Conservation (phyloP, 2,329 filamentous ascomycete species). For the Nothopassalora personata region DNA sequence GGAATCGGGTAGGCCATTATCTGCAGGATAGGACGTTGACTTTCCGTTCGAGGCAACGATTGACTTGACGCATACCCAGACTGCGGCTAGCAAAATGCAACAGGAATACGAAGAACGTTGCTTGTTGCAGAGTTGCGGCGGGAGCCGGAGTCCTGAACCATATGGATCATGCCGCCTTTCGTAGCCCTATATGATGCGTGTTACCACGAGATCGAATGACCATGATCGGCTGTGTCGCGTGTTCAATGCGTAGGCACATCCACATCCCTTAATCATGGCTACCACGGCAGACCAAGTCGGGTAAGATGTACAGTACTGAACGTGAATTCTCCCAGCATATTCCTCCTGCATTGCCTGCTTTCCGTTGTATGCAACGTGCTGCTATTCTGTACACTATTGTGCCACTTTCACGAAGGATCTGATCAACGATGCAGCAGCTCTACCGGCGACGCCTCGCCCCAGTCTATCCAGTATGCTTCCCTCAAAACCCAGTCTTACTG, state of each 20-base stretch:
- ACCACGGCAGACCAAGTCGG: neutral
- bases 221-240: neutral
- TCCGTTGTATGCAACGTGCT: neutral
- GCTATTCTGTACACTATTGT: neutral
- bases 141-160: neutral
- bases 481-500: neutral
- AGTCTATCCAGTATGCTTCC: neutral
- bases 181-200: neutral
- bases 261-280: neutral
- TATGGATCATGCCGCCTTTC: neutral
- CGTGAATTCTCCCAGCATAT: neutral
- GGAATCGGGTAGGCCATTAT: conserved; percentile 2
- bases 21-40: neutral
- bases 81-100: neutral
- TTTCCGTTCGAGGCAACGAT: neutral
- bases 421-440: neutral
- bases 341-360: no score
- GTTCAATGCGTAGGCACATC: neutral
- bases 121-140: neutral
- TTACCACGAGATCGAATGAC: neutral
- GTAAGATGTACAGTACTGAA: neutral
- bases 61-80: conserved; percentile 13
- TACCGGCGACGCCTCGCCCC: neutral
- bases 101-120: neutral
- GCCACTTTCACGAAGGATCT: neutral